Base-by-base conservation (phyloP, 2,329 filamentous ascomycete species). In the Penicillium sp. region DNA sequence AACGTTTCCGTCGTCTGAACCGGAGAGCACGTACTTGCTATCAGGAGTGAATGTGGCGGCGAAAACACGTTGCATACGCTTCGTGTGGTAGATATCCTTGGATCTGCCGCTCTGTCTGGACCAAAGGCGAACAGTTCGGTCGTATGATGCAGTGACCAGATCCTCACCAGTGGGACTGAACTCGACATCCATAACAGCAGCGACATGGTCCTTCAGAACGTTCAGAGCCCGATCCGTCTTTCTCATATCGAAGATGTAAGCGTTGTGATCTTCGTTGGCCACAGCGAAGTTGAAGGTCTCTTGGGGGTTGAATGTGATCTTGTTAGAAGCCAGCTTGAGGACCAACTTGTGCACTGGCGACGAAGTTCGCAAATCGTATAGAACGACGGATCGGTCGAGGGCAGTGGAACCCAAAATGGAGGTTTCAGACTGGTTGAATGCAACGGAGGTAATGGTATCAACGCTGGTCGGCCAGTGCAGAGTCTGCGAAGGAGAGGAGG, bases 1-100 rank as follows among this genome's bases (percentile, higher is more conserved):
- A 51, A 92, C 83, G 72, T 97, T 96, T 62, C 95, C 95, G 72
- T 98, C 95, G 72, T 98, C 95, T 14, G 90, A 95, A 44, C 93
- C 95, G 5, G 90, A 92, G 47, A 99, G 83, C 22, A 99, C 78
- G 73, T 96, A 99, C 67, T 90, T 90, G 64, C 89, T 88, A 74
- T 99, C 95, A 6, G 92, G 90, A 0, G 92, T 95, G 83, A 90
- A 98, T 60, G 85, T 86, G 48, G 87, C 87, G 10, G 89, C 88
- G 79, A 96, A 96, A 55, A 97, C 92, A 65, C 93, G 78, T 79
- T 98, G 93, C 93, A 97, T 97, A 62, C 95, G 87, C 78, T 97
- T 96, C 19, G 95, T 98, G 79, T 98, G 93, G 77, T 98, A 99
- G 49, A 97, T 87, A 71, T 99, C 95, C 66, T 93, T 84, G 14